Evolutionary conservation across 2,329 filamentous ascomycete species (phyloP), one percentile per base, ranked within the genome.

Genomic region (Metarhizium sp.): DNA sequence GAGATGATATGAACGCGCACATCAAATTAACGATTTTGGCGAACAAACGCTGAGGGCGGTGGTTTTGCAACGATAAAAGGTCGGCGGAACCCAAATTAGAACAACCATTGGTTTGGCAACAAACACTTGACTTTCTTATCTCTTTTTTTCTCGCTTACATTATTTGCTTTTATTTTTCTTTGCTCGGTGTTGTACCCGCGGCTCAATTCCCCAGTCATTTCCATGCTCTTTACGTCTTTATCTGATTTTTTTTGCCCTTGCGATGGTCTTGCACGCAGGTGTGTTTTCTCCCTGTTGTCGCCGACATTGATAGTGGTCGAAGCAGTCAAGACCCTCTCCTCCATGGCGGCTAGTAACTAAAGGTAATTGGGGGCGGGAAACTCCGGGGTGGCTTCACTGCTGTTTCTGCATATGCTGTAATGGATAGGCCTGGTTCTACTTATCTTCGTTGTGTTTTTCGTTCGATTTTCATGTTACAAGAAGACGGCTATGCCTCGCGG

Each of bases 401-500:
- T 47, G n/a, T 55, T 50, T 45, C 51, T 11, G 56, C 56, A 53
- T 52, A 50, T 42, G 29, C 47, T 56, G 51, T 51, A 56, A 52
- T 48, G 51, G 51, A 42, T 30, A 25, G 51, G 50, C 49, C 58
- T 54, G 53, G 52, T 55, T 58, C 57, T 59, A 40, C 53, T 58
- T 56, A 59, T 50, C 53, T 55, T 52, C 61, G 54, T 57, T 54
- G 56, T 34, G 43, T 57, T 55, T 52, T 48, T 51, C 47, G 50
- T 53, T 50, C 40, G 16, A 18, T 55, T 60, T 53, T 59, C 61
- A 51, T 58, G 59, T 63, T 65, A 60, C 61, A 65, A 63, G 64
- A 70, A 71, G 68, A 71, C 63, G 67, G 67, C 64, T 64, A 66
- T 60, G 69, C 69, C 69, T 71, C 69, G 67, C 69, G 69, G 69